These are phyloP conservation scores for Orychophragmus violaceus DNA, from an alignment of 345 rosid genomes.

Conservation along the genomic window DNA sequence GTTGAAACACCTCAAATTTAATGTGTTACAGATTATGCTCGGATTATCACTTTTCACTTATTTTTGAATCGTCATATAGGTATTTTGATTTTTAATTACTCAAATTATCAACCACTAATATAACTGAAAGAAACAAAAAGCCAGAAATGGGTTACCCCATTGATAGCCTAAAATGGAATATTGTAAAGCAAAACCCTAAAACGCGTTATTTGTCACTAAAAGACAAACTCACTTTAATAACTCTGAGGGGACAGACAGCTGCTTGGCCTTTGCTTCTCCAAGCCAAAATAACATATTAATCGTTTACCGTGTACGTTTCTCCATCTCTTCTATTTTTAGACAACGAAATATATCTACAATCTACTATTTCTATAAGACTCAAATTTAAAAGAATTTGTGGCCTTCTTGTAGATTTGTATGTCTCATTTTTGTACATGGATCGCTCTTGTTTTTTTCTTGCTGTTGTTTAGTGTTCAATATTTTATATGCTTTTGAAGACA, in stretches of 20 bases:
- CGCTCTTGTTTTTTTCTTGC: too few relatives aligned
- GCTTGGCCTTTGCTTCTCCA: constrained; percentile 3
- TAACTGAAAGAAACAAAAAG: too few relatives aligned
- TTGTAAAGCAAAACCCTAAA: constrained; percentile 31
- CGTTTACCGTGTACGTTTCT: constrained; percentile 62
- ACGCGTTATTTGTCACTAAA: constrained; percentile 39
- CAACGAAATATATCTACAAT: not conserved
- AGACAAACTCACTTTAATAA: constrained; percentile 40
- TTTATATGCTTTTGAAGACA: too few relatives aligned
- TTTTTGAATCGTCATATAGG: too few relatives aligned
- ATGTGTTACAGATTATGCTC: too few relatives aligned
- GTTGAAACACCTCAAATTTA: too few relatives aligned
- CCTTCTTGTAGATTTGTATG: not conserved
- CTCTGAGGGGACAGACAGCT: constrained; percentile 36
- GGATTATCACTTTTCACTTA: too few relatives aligned
- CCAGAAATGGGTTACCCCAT: too few relatives aligned
- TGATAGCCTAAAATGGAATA: constrained; percentile 15
- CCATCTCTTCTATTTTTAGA: constrained; percentile 3
- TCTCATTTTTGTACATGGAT: not conserved
- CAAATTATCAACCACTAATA: too few relatives aligned
- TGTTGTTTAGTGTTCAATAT: too few relatives aligned
- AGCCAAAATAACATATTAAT: not conserved
- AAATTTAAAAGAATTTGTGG: not conserved
- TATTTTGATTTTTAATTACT: too few relatives aligned
- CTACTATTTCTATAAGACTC: not conserved